A percentile compares a stretch with the other conserved stretches of the same genome.
Conservation (phyloP, 2,329 filamentous ascomycete genomes). For the Aspergillus ochraceoroseus region DNA sequence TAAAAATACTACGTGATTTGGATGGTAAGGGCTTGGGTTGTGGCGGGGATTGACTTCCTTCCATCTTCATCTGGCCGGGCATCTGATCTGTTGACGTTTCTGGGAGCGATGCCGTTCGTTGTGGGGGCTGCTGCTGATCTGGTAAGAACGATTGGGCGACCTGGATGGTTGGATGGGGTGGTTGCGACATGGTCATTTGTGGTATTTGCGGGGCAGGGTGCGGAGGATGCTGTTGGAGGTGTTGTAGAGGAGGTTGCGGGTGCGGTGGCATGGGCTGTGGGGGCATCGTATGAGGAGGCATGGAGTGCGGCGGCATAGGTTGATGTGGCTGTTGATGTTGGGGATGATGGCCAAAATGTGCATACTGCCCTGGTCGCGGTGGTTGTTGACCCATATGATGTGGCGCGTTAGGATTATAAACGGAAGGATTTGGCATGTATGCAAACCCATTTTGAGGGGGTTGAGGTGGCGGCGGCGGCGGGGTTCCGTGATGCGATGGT, state of each 20-base stretch:
- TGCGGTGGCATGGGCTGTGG: constrained; percentile 42
- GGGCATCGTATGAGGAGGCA: constrained; percentile 26
- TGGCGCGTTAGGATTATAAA: constrained; percentile 67
- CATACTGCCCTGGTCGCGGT: constrained; percentile 43
- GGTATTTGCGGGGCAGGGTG: constrained; percentile 33
- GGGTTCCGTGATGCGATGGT: constrained; percentile 58
- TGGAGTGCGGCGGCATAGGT: constrained; percentile 24
- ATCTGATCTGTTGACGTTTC: constrained; percentile 55
- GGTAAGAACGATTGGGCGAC: constrained; percentile 68
- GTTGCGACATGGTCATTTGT: constrained; percentile 31
- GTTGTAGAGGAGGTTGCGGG: constrained; percentile 39
- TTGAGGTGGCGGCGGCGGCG: constrained; percentile 53
- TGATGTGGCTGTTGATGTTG: constrained; percentile 30
- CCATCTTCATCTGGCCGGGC: constrained; percentile 38
- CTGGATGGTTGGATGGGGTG: constrained; percentile 44
- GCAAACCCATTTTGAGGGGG: constrained; percentile 65
- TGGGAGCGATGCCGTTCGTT: constrained; percentile 57
- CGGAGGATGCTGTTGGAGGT: constrained; percentile 41
- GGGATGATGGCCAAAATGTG: constrained; percentile 35
- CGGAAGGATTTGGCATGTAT: constrained; percentile 79
- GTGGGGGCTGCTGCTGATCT: constrained; percentile 58
- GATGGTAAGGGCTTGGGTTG: constrained; percentile 59
- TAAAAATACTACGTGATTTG: constrained; percentile 91
- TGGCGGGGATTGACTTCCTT: constrained; percentile 44
- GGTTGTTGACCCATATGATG: constrained; percentile 44